phyloP scores from a whole-genome alignment of 2,329 filamentous ascomycete species.

The Neodidymelliopsis sp. region DNA sequence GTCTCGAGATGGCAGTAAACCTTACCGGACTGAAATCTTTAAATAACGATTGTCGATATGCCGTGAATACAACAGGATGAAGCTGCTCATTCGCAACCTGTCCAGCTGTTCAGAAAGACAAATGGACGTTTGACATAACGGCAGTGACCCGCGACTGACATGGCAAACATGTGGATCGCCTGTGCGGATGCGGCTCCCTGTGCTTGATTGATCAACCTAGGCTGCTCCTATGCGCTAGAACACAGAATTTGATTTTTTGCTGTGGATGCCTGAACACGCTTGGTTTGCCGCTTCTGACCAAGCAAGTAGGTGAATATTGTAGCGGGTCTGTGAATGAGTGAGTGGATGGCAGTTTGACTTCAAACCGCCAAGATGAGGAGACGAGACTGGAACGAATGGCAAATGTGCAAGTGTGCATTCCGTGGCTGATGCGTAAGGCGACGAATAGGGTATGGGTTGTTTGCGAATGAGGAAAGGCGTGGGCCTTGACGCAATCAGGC shows the following conservation, averaged over 20 bases:
- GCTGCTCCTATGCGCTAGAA: slow-evolving; percentile 1
- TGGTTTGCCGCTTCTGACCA: background rate
- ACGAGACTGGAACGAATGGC: background rate
- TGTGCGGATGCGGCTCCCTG: slow-evolving; percentile 10
- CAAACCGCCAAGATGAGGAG: background rate
- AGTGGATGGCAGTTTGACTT: no score
- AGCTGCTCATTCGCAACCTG: no score
- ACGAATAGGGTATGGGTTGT: slow-evolving; percentile 6
- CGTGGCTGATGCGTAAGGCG: background rate
- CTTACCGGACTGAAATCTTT: no score
- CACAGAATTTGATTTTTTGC: background rate
- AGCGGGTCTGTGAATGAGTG: no score
- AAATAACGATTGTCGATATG: background rate
- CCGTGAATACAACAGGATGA: no score
- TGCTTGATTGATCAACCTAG: background rate
- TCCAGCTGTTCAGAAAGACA: background rate
- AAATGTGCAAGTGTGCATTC: background rate
- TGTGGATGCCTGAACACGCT: background rate
- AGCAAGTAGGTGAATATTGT: background rate
- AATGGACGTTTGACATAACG: slow-evolving; percentile 5
- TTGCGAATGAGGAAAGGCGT: slow-evolving; percentile 7
- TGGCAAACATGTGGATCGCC: slow-evolving; percentile 3
- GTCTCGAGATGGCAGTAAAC: no score
- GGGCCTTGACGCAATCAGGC: slow-evolving; percentile 17
- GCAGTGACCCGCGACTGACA: slow-evolving; percentile 2